These are phyloP conservation scores for Exserohilum turcica DNA, from an alignment of 2,329 filamentous ascomycete genomes.

Conservation along the genomic window DNA sequence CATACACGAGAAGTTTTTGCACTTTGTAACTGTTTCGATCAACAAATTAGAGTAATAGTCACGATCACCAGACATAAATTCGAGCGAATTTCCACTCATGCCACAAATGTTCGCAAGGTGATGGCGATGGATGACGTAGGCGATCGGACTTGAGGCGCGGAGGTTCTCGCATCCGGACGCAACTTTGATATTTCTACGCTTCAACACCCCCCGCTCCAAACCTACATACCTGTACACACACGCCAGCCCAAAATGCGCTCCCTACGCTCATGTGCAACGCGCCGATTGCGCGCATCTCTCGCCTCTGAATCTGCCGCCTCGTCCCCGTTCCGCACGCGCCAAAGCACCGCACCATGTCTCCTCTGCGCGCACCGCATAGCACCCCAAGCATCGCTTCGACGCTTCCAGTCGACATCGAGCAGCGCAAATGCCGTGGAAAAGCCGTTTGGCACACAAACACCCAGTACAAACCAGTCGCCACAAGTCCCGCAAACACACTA, in stretches of 20 bases:
- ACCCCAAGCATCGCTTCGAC: slow-evolving; percentile 17
- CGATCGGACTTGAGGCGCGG: slow-evolving; percentile 4
- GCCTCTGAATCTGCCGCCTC: slow-evolving; percentile 18
- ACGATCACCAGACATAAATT: no score
- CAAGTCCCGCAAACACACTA: slow-evolving; percentile 67
- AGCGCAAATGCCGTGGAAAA: slow-evolving; percentile 18
- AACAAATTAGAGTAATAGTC: no score
- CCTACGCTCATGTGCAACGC: slow-evolving; percentile 26
- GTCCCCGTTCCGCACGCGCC: slow-evolving; percentile 23
- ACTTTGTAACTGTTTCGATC: no score
- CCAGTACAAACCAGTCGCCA: slow-evolving; percentile 4
- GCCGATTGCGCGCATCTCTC: slow-evolving; percentile 34
- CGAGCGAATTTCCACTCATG: background rate
- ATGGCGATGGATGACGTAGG: slow-evolving; percentile 25
- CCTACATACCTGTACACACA: background rate
- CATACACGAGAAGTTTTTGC: no score
- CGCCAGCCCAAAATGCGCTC: slow-evolving; percentile 18
- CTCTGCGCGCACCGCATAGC: slow-evolving; percentile 28
- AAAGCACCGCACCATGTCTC: slow-evolving; percentile 29
- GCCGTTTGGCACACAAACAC: slow-evolving; percentile 19
- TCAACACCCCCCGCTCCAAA: background rate
- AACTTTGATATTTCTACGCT: background rate
- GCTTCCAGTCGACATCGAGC: slow-evolving; percentile 31
- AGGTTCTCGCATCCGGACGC: slow-evolving; percentile 14
- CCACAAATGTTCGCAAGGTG: background rate